phyloP scores from a whole-genome alignment of 768 basidiomycete genomes.

The Lentinus tigrinus region DNA sequence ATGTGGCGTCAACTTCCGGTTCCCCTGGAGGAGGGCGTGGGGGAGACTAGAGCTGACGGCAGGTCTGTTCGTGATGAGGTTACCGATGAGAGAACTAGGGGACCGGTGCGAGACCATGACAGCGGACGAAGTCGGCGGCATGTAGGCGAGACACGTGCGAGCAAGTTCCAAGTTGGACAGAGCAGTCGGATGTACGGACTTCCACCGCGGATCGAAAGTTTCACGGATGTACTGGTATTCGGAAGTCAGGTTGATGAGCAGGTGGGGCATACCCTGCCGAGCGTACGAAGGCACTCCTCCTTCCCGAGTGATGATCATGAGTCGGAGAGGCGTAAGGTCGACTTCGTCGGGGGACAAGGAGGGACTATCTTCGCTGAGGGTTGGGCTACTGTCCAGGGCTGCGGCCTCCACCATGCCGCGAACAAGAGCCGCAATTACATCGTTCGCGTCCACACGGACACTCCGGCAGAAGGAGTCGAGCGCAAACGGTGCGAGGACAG shows the following conservation, averaged over 20 bases:
- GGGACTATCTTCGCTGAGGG: conserved; percentile 33
- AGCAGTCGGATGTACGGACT: conserved; percentile 74
- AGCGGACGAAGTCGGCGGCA: conserved; percentile 92
- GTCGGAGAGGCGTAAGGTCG: conserved; percentile 89
- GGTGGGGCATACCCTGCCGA: conserved; percentile 89
- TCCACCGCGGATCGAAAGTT: conserved; percentile 82
- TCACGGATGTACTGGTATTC: conserved; percentile 83
- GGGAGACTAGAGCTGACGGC: conserved; percentile 94
- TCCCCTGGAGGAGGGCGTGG: conserved; percentile 86
- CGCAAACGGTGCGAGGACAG: conserved; percentile 91
- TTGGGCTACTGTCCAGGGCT: conserved; percentile 42
- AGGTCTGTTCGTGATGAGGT: conserved; percentile 97
- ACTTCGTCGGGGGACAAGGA: conserved; percentile 49
- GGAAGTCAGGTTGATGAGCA: conserved; percentile 89
- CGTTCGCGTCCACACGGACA: conserved; percentile 81
- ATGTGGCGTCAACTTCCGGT: conserved; percentile 80
- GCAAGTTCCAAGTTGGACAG: conserved; percentile 85
- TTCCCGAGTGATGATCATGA: conserved; percentile 97
- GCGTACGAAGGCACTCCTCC: conserved; percentile 98
- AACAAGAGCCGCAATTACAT: conserved; percentile 84
- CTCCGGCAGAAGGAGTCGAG: conserved; percentile 89
- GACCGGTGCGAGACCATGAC: conserved; percentile 98
- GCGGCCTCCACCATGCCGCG: conserved; percentile 73
- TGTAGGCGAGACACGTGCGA: conserved; percentile 81
- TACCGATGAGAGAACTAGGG: conserved; percentile 91